These are phyloP conservation scores for Saitozyma sp. DNA, from an alignment of 768 basidiomycete genomes.

Conservation along the genomic window DNA sequence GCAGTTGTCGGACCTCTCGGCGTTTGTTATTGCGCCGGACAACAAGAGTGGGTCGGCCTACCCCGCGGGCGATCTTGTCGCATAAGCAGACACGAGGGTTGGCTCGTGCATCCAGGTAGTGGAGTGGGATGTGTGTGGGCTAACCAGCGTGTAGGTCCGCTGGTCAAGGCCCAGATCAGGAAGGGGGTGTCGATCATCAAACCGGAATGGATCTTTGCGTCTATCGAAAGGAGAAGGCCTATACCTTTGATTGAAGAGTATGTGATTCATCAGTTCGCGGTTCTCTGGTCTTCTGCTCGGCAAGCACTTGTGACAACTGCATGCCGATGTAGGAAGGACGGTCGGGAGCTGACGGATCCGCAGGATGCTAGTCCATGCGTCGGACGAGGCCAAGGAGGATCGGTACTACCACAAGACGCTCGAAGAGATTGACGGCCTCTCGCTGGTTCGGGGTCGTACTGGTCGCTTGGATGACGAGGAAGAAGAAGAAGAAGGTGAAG, in stretches of 20 bases:
- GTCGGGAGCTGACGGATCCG: neutral
- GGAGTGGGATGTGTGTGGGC: neutral
- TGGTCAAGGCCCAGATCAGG: conserved; percentile 60
- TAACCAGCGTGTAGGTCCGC: conserved; percentile 21
- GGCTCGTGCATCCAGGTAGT: neutral
- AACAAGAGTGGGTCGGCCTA: conserved; percentile 62
- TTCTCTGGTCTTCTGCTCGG: neutral
- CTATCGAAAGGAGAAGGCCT: conserved; percentile 61
- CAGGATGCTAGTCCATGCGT: conserved; percentile 42
- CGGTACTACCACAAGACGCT: conserved; percentile 36
- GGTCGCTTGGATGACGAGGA: conserved; percentile 1
- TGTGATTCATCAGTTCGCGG: neutral
- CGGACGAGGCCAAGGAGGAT: conserved; percentile 39
- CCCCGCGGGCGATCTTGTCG: neutral
- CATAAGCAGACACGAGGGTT: neutral
- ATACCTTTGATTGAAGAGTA: conserved; percentile 71
- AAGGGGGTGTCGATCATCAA: conserved; percentile 70
- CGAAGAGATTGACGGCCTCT: conserved; percentile 35
- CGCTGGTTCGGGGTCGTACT: conserved; percentile 32
- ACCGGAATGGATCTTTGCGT: conserved; percentile 80
- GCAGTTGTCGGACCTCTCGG: conserved; percentile 39
- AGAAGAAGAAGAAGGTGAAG: conserved; percentile 3
- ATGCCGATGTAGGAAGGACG: neutral
- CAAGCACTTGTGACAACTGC: too few relatives aligned
- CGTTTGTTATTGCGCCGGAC: conserved; percentile 65